phyloP scores from a whole-genome alignment of 1,139 yeast genomes.

The Hemisphaericaspora subhashii region DNA sequence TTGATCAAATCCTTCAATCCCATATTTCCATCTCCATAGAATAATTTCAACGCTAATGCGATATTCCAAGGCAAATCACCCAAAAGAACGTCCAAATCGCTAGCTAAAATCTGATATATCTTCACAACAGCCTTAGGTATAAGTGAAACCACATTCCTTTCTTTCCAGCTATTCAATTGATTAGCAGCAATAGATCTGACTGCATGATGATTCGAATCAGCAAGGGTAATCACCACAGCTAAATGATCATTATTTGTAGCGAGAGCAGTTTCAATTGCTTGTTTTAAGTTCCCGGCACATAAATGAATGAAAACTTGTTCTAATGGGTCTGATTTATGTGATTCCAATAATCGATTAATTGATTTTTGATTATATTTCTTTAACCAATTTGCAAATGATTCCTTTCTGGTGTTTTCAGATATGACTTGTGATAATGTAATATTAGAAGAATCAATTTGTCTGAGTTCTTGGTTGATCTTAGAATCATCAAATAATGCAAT shows the following conservation, averaged over 20 bases:
- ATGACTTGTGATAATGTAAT: constrained; percentile 4
- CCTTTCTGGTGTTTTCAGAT: constrained; percentile 11
- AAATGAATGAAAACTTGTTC: constrained; percentile 55
- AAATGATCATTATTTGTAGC: constrained; percentile 63
- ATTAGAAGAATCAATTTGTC: constrained; percentile 3
- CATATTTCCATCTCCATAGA: constrained; percentile 56
- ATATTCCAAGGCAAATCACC: constrained; percentile 66
- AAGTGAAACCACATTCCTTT: constrained; percentile 32
- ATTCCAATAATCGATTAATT: constrained; percentile 18
- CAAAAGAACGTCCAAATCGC: constrained; percentile 44
- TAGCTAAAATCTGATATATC: constrained; percentile 66
- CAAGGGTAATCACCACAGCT: constrained; percentile 65
- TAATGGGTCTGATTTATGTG: constrained; percentile 31
- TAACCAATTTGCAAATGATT: constrained; percentile 45
- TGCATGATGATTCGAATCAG: constrained; percentile 66
- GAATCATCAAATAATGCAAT: constrained; percentile 24
- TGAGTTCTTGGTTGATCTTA: constrained; percentile 3
- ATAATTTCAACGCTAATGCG: constrained; percentile 55
- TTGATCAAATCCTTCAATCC: constrained; percentile 41
- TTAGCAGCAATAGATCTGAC: constrained; percentile 54
- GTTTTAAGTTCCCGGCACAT: constrained; percentile 55
- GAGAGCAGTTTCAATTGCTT: constrained; percentile 64
- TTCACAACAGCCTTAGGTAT: constrained; percentile 57
- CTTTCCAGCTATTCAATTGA: constrained; percentile 69
- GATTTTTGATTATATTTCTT: constrained; percentile 21